Conservation (phyloP, 2,329 filamentous ascomycete genomes). For the Diaporthe helianthi region DNA sequence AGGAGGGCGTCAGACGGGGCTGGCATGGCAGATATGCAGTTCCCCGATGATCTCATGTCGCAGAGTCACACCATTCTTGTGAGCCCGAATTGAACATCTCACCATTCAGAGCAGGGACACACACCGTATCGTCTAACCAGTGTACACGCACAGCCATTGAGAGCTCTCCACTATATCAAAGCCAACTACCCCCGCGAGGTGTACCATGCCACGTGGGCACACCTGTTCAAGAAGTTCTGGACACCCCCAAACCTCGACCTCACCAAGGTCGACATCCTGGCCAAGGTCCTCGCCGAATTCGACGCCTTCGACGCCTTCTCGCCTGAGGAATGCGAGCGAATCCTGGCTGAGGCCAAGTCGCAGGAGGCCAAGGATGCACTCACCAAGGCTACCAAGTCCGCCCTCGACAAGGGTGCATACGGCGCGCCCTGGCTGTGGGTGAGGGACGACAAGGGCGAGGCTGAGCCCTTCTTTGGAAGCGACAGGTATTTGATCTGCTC, state of each 20-base stretch:
- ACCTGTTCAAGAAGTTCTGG: constrained; percentile 70
- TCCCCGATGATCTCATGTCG: constrained; percentile 53
- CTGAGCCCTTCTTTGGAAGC: constrained; percentile 79
- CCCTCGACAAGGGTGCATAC: constrained; percentile 72
- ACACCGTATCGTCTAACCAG: not conserved
- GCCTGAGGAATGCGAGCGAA: constrained; percentile 57
- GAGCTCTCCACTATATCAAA: constrained; percentile 72
- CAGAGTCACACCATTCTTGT: constrained; percentile 52
- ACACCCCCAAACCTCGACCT: constrained; percentile 64
- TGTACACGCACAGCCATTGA: constrained; percentile 58
- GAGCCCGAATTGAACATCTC: not conserved
- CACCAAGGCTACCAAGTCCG: constrained; percentile 64
- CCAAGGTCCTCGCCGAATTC: constrained; percentile 45
- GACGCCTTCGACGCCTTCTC: constrained; percentile 55
- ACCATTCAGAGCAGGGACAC: not conserved
- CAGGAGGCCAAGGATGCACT: constrained; percentile 53
- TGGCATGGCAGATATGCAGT: constrained; percentile 45
- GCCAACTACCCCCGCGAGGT: constrained; percentile 54
- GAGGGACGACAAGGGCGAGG: constrained; percentile 60
- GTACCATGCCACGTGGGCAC: constrained; percentile 61
- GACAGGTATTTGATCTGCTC: constrained; percentile 59
- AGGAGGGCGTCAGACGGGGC: constrained; percentile 48
- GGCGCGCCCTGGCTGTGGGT: constrained; percentile 81
- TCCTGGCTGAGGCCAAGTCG: constrained; percentile 59
- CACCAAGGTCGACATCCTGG: constrained; percentile 62